Base-by-base conservation (phyloP, 208 protist genomes). In the Leishmania lainsoni region DNA sequence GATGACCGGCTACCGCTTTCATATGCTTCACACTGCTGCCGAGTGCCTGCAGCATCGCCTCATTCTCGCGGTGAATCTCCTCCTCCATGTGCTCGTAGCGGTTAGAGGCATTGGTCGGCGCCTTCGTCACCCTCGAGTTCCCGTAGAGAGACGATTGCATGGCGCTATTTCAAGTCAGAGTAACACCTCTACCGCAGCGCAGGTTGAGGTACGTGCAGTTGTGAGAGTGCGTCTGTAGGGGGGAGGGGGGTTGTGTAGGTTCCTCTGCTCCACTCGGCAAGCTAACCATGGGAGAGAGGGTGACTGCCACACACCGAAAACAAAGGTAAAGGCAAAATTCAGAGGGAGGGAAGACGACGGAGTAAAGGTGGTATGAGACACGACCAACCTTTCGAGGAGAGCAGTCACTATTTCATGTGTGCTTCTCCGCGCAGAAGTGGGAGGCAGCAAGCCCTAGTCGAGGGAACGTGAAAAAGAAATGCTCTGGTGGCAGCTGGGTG, bases 141-240 rank as follows among this genome's bases (percentile, higher is more conserved):
- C 80, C 79, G 71, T 93, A 96, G 8, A 96, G 85, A 17, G 88
- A 87, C 0, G 93, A 96, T 32, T 90, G 90, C 93, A 96, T 96
- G 17, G 49, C 29, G 9, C 22, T 12, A 29, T 9, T 14, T 6
- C 68, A 73, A 52, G 20, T 35, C 0, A 14, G 26, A 49, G 39
- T 12, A 51, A 9, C 20, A 45, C 32, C 22, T 49, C 68, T 26
- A 54, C 3, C 17, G 3, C 26, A 54, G 22, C 17, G 26, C 22
- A 3, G 16, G 5, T 3, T 26, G 66, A 16, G 61, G 29, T 20
- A 14, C 29, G 29, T 68, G 10, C 61, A 68, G 29, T 39, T 68
- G 61, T 12, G 32, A 3, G 9, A 20, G 61, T 68, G 61, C 0
- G 0, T n/a, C 17, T 39, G 14, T 10, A 42, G 61, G 26, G 16